Base-by-base conservation (phyloP, 108 stramenopile genomes). In the Skeletonema menzelii region DNA sequence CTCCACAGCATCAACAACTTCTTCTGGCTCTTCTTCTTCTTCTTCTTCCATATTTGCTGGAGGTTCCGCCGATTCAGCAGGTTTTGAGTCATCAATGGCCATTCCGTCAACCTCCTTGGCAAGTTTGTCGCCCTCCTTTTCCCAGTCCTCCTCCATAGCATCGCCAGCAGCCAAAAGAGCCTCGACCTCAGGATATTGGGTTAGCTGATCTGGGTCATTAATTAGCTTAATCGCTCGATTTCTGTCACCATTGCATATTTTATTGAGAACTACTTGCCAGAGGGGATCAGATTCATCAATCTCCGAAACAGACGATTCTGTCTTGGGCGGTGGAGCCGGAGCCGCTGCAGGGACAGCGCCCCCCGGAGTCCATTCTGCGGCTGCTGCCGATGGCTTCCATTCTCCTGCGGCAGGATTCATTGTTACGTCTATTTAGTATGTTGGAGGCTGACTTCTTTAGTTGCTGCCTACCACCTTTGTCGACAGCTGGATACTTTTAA, bases 211-310 rank as follows among this genome's bases (percentile, higher is more conserved):
- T 8, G 96, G 96, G 73, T 93, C 84, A 37, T 62, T 72, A 66
- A 96, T 82, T 73, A 96, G 70, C 74, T 85, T 87, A 57, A 74
- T 31, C 8, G 96, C 96, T 70, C 73, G 76, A 34, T 63, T 86
- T 37, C 88, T 74, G 73, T 97, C 93, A 12, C 91, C 91, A 6
- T 84, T 49, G 62, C 91, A 82, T 69, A 95, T 85, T 77, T 94
- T 87, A 47, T 44, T 59, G 28, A 97, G 79, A 17, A 94, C 89
- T 37, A 86, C 78, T 42, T 85, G 73, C 90, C 94, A 95, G 8
- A 97, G 90, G n/a, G 94, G 93, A 82, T 95, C 95, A 15, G 57
- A 78, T 68, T 96, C 93, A 73, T 93, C 91, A 38, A 89, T 77
- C 32, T 87, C 85, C 0, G 83, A 73, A 6, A 56, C 83, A 8